Conservation (phyloP, 345 rosid genomes). For the Nasturtium officinale region DNA sequence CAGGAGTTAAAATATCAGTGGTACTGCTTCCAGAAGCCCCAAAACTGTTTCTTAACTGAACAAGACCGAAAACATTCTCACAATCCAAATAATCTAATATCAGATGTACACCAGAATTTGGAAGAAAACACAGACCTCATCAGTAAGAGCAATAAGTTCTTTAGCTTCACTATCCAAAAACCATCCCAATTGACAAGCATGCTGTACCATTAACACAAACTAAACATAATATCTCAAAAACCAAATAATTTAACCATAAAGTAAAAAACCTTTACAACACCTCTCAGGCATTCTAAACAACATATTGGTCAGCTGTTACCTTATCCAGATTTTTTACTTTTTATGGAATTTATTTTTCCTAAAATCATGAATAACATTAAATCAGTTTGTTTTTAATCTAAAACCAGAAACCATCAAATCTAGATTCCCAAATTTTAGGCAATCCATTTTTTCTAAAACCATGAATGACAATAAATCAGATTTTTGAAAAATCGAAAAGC, state of each 20-base stretch:
- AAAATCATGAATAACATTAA: no score
- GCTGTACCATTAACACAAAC: neutral
- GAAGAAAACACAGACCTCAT: slow-evolving; percentile 56
- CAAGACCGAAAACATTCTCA: slow-evolving; percentile 31
- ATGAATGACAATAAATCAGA: no score
- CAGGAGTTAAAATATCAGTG: no score
- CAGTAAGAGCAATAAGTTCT: slow-evolving; percentile 61
- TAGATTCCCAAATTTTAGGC: no score
- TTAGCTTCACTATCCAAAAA: slow-evolving; percentile 61
- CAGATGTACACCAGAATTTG: neutral
- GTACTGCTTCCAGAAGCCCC: slow-evolving; percentile 48
- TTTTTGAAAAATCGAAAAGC: no score
- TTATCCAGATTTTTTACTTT: slow-evolving; percentile 30
- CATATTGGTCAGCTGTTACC: slow-evolving; percentile 47
- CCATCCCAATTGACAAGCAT: slow-evolving; percentile 84
- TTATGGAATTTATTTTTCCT: no score
- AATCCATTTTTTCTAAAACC: no score
- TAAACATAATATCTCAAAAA: slow-evolving; percentile 2
- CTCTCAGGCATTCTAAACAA: neutral
- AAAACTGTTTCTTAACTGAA: slow-evolving; percentile 63
- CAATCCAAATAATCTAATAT: neutral
- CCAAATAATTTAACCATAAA: slow-evolving; percentile 11
- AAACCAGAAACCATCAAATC: no score
- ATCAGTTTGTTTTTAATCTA: no score
- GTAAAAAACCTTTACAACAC: neutral